phyloP scores from a whole-genome alignment of 2,329 filamentous ascomycete species.

The Didymella segeticola region DNA sequence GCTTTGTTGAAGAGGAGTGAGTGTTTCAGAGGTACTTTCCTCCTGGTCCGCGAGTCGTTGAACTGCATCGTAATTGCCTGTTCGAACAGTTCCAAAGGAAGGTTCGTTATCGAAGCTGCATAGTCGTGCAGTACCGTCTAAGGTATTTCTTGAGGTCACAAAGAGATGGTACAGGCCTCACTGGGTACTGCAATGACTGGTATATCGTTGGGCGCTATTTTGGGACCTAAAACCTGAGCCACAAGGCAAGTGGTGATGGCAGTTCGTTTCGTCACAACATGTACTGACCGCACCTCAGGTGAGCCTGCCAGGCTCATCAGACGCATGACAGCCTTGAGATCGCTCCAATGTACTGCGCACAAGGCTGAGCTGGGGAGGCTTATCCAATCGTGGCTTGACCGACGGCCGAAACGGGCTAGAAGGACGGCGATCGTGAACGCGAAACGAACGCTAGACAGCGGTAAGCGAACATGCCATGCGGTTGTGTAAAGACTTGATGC shows the following conservation, averaged over 20 bases:
- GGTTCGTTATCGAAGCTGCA: constrained; percentile 3
- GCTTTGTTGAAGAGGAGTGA: constrained; percentile 31
- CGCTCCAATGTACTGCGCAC: constrained; percentile 4
- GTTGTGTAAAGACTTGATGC: neutral
- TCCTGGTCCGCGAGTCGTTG: constrained; percentile 21
- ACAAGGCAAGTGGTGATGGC: neutral
- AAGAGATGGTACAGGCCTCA: neutral
- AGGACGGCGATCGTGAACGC: constrained; percentile 5
- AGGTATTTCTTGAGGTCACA: neutral
- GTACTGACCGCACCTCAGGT: neutral
- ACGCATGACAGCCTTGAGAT: neutral
- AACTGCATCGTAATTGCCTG: constrained; percentile 17
- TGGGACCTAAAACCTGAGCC: neutral
- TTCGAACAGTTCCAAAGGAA: neutral
- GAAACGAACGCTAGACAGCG: constrained; percentile 8
- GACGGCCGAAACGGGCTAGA: constrained; percentile 11
- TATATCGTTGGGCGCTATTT: neutral
- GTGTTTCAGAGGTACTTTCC: constrained; percentile 22
- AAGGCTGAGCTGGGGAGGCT: constrained; percentile 29
- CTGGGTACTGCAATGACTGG: neutral
- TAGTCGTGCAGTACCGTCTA: neutral
- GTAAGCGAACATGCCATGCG: constrained; percentile 13
- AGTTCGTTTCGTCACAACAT: neutral
- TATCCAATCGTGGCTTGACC: constrained; percentile 12
- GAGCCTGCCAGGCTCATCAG: neutral